These are phyloP conservation scores for Blastobotrys peoriensis DNA, from an alignment of 805 yeast species.

Conservation along the genomic window DNA sequence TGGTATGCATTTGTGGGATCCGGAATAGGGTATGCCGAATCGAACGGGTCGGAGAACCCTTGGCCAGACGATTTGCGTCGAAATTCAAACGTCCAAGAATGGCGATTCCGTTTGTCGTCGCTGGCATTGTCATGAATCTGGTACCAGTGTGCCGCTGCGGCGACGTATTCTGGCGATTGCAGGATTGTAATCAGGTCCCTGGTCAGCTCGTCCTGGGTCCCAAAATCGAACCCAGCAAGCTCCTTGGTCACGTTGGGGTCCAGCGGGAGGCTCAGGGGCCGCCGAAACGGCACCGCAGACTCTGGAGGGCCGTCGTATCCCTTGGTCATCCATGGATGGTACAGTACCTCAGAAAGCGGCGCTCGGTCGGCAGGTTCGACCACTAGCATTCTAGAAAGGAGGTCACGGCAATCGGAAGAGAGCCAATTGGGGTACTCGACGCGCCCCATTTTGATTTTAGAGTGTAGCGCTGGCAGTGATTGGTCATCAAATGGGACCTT, in stretches of 20 bases:
- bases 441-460: conserved; percentile 84
- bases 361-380: conserved; percentile 85
- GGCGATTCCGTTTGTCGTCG: background rate
- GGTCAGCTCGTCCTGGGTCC: conserved; percentile 53
- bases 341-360: conserved; percentile 64
- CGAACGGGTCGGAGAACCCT: background rate
- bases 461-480: conserved; percentile 84
- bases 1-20: conserved; percentile 87
- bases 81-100: conserved; percentile 1
- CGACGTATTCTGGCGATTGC: conserved; percentile 58
- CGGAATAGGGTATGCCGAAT: background rate
- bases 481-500: conserved; percentile 98
- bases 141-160: conserved; percentile 60
- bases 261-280: conserved; percentile 66
- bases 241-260: conserved; percentile 62
- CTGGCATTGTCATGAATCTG: conserved; percentile 20
- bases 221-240: conserved; percentile 75
- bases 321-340: conserved; percentile 92
- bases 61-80: conserved; percentile 9
- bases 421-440: conserved; percentile 86
- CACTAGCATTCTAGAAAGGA: conserved; percentile 82
- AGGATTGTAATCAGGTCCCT: conserved; percentile 54
- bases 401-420: conserved; percentile 71
- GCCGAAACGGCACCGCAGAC: conserved; percentile 68
- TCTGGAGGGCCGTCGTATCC: conserved; percentile 74